phyloP scores from a whole-genome alignment of 2,329 filamentous ascomycete species.

The Neurospora sp. region DNA sequence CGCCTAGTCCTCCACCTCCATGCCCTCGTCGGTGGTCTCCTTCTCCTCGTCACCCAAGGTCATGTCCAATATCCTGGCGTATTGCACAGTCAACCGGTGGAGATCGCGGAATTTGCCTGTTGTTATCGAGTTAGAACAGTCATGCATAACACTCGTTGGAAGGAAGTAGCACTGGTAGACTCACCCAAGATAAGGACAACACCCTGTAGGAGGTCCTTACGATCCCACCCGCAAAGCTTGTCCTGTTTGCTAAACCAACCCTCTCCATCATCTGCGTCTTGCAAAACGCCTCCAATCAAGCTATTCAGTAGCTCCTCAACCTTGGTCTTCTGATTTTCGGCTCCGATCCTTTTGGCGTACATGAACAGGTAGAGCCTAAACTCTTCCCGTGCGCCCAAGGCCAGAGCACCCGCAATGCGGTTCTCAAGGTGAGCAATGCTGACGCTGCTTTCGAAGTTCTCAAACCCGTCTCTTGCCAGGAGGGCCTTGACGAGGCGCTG shows the following conservation, averaged over 20 bases:
- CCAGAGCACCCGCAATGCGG: constrained; percentile 78
- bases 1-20: constrained; percentile 13
- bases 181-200: constrained; percentile 88
- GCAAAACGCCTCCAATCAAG: constrained; percentile 62
- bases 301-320: constrained; percentile 85
- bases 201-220: constrained; percentile 77
- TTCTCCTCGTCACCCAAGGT: constrained; percentile 37
- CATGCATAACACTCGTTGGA: constrained; percentile 3
- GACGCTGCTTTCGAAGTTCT: constrained; percentile 81
- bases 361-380: constrained; percentile 94
- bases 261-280: constrained; percentile 41
- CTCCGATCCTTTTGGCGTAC: constrained; percentile 92
- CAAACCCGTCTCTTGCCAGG: constrained; percentile 80
- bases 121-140: background rate
- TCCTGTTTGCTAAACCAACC: constrained; percentile 61
- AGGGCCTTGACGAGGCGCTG: constrained; percentile 86
- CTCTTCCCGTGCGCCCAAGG: constrained; percentile 78
- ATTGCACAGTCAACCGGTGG: constrained; percentile 89
- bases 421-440: constrained; percentile 95
- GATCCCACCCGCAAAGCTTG: constrained; percentile 82
- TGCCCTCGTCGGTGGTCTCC: constrained; percentile 13
- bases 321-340: constrained; percentile 77
- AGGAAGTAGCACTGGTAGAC: constrained; percentile 22
- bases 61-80: constrained; percentile 71
- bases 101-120: constrained; percentile 93